These are phyloP conservation scores for Cryphonectria nitschkei DNA, from an alignment of 2,329 filamentous ascomycete genomes.

Conservation along the genomic window DNA sequence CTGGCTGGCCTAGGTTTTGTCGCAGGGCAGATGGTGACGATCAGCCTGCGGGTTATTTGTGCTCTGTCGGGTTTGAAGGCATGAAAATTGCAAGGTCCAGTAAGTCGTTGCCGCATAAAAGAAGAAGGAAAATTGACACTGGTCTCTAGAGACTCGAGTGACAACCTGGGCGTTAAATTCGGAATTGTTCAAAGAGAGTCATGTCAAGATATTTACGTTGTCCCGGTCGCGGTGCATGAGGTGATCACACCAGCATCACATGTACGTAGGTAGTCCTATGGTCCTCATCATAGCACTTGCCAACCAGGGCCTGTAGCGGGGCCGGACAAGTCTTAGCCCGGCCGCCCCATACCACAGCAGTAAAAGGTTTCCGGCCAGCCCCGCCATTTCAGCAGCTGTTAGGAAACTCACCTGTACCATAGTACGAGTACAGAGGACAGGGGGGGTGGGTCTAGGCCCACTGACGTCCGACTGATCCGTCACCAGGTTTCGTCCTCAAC, in stretches of 20 bases:
- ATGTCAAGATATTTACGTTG: neutral
- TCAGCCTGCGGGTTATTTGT: conserved; percentile 20
- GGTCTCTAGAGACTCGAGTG: neutral
- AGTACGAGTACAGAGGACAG: neutral
- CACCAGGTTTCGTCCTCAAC: neutral
- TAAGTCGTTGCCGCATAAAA: conserved; percentile 22
- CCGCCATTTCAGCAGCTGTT: neutral
- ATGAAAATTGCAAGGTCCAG: conserved; percentile 8
- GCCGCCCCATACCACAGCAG: neutral
- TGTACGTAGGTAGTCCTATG: neutral
- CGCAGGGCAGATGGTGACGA: neutral
- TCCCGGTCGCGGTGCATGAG: neutral
- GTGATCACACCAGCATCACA: neutral
- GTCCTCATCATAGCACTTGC: neutral
- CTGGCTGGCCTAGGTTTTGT: neutral
- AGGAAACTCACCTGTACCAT: too few relatives aligned
- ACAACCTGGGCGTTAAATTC: neutral
- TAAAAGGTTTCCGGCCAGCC: neutral
- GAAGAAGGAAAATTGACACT: neutral
- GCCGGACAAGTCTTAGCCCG: neutral
- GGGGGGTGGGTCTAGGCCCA: conserved; percentile 7
- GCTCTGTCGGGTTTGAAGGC: conserved; percentile 16
- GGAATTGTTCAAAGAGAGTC: neutral
- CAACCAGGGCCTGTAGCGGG: neutral
- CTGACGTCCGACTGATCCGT: conserved; percentile 4